Conservation (phyloP, 495 filamentous ascomycete genomes). For the Trichoderma gamsii region DNA sequence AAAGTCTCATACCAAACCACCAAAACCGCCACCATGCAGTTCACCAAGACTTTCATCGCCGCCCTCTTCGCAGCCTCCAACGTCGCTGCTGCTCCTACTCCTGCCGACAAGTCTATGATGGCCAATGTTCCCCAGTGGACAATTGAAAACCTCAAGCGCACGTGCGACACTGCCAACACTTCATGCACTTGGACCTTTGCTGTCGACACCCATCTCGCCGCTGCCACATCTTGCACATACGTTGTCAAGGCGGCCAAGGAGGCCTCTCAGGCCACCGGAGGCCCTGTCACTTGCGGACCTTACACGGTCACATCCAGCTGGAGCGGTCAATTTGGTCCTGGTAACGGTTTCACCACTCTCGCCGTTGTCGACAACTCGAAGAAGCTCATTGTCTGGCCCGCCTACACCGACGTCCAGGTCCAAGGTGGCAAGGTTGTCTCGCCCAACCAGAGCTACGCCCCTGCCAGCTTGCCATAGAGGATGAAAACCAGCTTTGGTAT, state of each 20-base stretch:
- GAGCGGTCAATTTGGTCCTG: slow-evolving; percentile 50
- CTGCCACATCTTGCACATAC: slow-evolving; percentile 33
- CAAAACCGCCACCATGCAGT: slow-evolving; percentile 39
- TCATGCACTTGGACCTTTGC: slow-evolving; percentile 44
- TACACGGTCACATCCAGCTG: slow-evolving; percentile 49
- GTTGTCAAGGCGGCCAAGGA: slow-evolving; percentile 30
- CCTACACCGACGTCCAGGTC: slow-evolving; percentile 44
- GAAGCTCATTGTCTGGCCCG: slow-evolving; percentile 43
- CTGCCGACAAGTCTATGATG: slow-evolving; percentile 29
- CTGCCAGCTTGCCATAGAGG: neutral
- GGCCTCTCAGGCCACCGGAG: slow-evolving; percentile 32
- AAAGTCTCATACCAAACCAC: neutral
- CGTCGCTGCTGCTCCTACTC: slow-evolving; percentile 35
- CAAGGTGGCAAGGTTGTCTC: slow-evolving; percentile 39
- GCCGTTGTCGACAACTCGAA: slow-evolving; percentile 39
- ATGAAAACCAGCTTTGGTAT: neutral
- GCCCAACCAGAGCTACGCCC: slow-evolving; percentile 49
- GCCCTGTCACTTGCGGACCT: slow-evolving; percentile 37
- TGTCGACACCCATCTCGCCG: slow-evolving; percentile 33
- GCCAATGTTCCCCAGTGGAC: slow-evolving; percentile 43
- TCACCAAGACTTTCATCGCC: slow-evolving; percentile 35
- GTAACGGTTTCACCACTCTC: slow-evolving; percentile 49
- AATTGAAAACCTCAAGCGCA: slow-evolving; percentile 41
- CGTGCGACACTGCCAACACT: slow-evolving; percentile 41
- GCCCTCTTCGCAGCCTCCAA: slow-evolving; percentile 33